Conservation (phyloP, 805 yeast species). For the Metschnikowia shivogae region DNA sequence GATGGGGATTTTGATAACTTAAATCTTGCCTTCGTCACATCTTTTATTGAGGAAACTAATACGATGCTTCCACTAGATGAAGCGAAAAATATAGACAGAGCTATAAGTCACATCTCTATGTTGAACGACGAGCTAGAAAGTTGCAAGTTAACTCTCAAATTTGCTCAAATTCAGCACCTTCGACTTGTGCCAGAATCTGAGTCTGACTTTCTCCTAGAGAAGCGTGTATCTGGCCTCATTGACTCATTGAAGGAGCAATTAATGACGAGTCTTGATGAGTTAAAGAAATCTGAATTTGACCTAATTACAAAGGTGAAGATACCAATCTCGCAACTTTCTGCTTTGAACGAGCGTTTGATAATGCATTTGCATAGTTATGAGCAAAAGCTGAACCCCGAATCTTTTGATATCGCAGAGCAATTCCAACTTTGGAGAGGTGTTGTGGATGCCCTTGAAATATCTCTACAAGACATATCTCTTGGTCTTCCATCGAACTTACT, state of each 20-base stretch:
- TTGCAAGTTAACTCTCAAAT: not conserved
- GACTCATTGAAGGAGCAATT: not conserved
- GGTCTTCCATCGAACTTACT: not conserved
- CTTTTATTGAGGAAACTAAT: not conserved
- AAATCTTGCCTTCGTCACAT: not conserved
- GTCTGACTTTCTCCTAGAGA: not conserved
- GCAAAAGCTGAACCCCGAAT: not conserved
- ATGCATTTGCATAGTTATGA: not conserved
- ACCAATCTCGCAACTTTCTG: not conserved
- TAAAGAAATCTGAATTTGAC: not conserved
- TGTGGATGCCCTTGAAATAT: too few species aligned
- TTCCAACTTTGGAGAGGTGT: too few species aligned
- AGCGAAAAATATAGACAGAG: not conserved
- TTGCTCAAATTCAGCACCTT: not conserved
- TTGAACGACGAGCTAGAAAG: not conserved
- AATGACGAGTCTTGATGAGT: not conserved
- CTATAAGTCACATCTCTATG: not conserved
- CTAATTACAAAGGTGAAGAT: not conserved
- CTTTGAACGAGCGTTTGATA: not conserved
- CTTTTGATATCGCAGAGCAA: not conserved
- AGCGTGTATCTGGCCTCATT: not conserved
- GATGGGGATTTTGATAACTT: slow-evolving; percentile 1
- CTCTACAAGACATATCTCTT: not conserved
- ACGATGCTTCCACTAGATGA: not conserved
- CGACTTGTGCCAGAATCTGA: not conserved